Base-by-base conservation (phyloP, 805 yeast species). In the Ogataea parapolymorpha region DNA sequence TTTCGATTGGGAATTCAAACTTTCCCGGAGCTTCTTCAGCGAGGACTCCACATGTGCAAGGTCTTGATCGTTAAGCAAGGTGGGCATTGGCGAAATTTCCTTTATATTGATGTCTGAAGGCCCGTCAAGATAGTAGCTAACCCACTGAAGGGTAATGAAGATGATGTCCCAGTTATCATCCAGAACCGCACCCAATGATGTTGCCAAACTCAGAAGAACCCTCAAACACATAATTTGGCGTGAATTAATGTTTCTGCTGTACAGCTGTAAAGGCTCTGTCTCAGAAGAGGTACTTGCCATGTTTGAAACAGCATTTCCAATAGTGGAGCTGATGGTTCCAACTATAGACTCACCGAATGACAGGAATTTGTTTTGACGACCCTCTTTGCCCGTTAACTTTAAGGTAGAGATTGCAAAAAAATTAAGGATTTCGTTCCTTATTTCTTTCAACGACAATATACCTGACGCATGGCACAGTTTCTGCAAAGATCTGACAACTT, bases 401-500 rank as follows among this genome's bases (percentile, higher is more conserved):
- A 78, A 61, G 1, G 78, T 68, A 2, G 75, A 65, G 11, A 53
- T 47, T 1, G 79, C 67, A 48, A 78, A 70, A n/a, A 71, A 49
- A n/a, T 55, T 48, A 34, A 80, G 48, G 22, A 77, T 73, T 8
- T 77, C 74, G 53, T 87, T 85, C 35, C 95, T 66, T 16, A 82
- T 67, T 0, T 65, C 67, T 1, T 60, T 55, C 10, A 84, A 56
- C 0, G 79, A 80, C n/a, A 89, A 61, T 12, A 87, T 65, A 0
- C 97, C 97, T 0, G 90, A 74, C 0, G 90, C 79, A 57, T 88
- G 96, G 6, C 95, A 79, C 35, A 86, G 69, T 48, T 82, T 81
- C 58, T 91, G 97, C 6, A 86, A 70, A 0, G 95, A 75, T 28
- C 95, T 68, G 2, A 89, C 77, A 3, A 82, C 55, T 8, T 68